These are phyloP conservation scores for Dipteronia sinensis DNA, from an alignment of 345 rosid species.

Conservation along the genomic window DNA sequence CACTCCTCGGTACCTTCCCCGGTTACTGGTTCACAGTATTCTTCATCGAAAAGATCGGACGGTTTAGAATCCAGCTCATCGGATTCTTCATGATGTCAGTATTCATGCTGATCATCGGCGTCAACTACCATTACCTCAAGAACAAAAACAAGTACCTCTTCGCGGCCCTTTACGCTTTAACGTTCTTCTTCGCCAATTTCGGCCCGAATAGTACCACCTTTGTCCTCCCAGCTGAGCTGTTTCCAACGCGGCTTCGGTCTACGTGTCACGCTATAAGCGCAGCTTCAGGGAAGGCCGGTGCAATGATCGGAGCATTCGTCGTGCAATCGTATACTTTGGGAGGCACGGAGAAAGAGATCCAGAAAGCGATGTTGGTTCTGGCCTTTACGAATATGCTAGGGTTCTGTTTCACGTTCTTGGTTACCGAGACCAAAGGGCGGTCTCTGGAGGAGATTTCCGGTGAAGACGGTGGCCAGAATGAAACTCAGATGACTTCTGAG, in stretches of 20 bases:
- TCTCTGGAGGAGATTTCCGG: conserved; percentile 66
- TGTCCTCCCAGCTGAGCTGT: conserved; percentile 61
- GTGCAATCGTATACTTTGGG: conserved; percentile 42
- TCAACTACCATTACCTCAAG: conserved; percentile 39
- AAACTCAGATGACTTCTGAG: conserved; percentile 17
- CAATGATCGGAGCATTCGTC: conserved; percentile 52
- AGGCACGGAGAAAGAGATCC: conserved; percentile 13
- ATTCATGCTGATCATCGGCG: conserved; percentile 46
- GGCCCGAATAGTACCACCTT: conserved; percentile 65
- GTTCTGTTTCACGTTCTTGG: conserved; percentile 53
- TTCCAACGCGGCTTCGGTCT: conserved; percentile 55
- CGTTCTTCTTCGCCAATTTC: conserved; percentile 65
- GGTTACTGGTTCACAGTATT: conserved; percentile 67
- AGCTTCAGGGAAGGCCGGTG: conserved; percentile 61
- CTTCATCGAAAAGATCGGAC: conserved; percentile 50
- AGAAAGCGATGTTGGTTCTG: conserved; percentile 34
- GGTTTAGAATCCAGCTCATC: conserved; percentile 45
- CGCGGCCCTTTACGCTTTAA: conserved; percentile 38
- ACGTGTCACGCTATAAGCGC: conserved; percentile 65
- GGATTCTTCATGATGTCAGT: conserved; percentile 66
- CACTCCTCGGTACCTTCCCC: conserved; percentile 52
- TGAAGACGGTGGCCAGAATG: conserved; percentile 40
- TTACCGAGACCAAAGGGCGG: conserved; percentile 52
- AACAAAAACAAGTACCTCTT: conserved; percentile 31
- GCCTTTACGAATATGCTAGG: conserved; percentile 56